Base-by-base conservation (phyloP, 2,329 filamentous ascomycete genomes). In the Calonectria pseudoreteaudii region DNA sequence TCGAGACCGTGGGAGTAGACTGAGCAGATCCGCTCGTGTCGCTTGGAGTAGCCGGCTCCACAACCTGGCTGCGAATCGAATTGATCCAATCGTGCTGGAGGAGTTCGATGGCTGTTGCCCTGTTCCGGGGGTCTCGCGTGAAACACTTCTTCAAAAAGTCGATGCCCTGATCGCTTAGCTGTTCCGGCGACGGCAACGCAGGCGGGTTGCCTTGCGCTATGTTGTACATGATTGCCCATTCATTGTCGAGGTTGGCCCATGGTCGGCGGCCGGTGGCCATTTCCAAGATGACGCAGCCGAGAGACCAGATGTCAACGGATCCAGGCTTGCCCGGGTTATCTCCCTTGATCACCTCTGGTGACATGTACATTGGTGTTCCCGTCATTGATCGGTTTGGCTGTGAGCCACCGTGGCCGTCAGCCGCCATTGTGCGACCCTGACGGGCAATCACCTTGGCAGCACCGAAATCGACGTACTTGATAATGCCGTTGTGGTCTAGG, bases 141-240 rank as follows among this genome's bases (percentile, higher is more conserved):
- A 99, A 98, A 87, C 96, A 98, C 77, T 91, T 92, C 80, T 91
- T 91, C 77, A 99, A 85, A 82, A 99, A 98, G 82, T 98, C 95
- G 76, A 98, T 92, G 28, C 97, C 97, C 70, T 91, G 86, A 0
- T 93, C 90, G 81, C 94, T 97, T 76, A 99, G 90, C 85, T 98
- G 96, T 67, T 98, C 96, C 0, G 88, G 83, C 0, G 91, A 89
- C 2, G 97, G 97, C 70, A 98, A 89, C 82, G 95, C 93, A 8
- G 97, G 97, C 64, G 95, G 94, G 80, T 98, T 98, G 77, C 97
- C 97, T 83, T 98, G 96, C 1, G 97, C 97, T 81, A 99, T 99
- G 87, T 98, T 98, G 90, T 98, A 99, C 97, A 99, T 99, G 86
- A 99, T 98, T 52, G 97, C 97, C 95, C 96, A 99, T 85, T 99